Conservation (phyloP, 495 filamentous ascomycete genomes). For the Ramalina intermedia region DNA sequence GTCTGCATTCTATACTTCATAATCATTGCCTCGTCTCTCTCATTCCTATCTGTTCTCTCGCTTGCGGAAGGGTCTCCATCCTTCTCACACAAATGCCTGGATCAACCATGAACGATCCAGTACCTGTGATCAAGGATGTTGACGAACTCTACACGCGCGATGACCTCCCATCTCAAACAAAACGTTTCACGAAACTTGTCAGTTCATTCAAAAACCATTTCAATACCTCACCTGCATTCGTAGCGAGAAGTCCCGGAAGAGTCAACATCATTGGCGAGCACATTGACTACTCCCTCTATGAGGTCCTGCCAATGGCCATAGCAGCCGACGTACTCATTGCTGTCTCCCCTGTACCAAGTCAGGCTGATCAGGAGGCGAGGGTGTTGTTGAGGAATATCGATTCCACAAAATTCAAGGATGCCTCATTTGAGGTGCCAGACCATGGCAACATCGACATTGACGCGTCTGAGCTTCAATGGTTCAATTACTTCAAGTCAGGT, state of each 20-base stretch:
- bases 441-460: constrained; percentile 66
- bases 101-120: constrained; percentile 37
- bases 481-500: constrained; percentile 95
- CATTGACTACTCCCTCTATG: constrained; percentile 95
- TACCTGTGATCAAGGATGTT: constrained; percentile 44
- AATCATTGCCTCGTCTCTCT: too few species aligned
- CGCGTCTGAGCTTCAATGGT: constrained; percentile 77
- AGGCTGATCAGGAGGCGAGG: constrained; percentile 22
- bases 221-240: constrained; percentile 57
- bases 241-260: constrained; percentile 78
- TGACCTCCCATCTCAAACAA: constrained; percentile 37
- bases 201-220: constrained; percentile 60
- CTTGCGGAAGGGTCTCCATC: too few species aligned
- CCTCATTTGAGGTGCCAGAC: constrained; percentile 58
- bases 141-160: constrained; percentile 55
- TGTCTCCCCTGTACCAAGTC: constrained; percentile 26
- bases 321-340: constrained; percentile 82
- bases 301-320: constrained; percentile 90
- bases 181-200: constrained; percentile 60
- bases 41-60: too few species aligned
- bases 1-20: too few species aligned
- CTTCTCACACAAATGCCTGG: constrained; percentile 1
- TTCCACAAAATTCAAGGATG: constrained; percentile 56
- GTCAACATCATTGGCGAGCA: constrained; percentile 99
- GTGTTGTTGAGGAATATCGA: constrained; percentile 69